These are phyloP conservation scores for Colletotrichum sansevieriae DNA, from an alignment of 2,329 filamentous ascomycete genomes.

Conservation along the genomic window DNA sequence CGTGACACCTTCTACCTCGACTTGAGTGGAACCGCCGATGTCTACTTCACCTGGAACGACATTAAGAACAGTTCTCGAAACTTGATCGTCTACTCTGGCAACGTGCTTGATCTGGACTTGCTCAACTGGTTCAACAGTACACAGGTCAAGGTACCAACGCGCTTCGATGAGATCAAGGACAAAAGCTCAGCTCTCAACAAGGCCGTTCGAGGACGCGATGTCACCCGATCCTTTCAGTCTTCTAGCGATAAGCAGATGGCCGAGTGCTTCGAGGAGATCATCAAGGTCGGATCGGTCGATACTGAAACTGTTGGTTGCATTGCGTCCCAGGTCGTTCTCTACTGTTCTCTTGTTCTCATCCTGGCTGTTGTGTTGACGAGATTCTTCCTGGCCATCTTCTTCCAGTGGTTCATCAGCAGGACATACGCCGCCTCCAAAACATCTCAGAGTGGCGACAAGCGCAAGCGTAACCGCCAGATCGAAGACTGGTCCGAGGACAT, in stretches of 20 bases:
- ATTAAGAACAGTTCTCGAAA: constrained; percentile 91
- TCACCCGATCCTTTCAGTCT: constrained; percentile 89
- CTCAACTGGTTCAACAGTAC: constrained; percentile 89
- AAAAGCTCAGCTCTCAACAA: constrained; percentile 70
- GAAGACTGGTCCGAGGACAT: constrained; percentile 99
- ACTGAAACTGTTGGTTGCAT: constrained; percentile 98
- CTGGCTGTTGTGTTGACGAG: constrained; percentile 87
- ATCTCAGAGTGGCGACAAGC: constrained; percentile 82
- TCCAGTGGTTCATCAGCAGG: constrained; percentile 96
- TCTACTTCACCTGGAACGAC: constrained; percentile 97
- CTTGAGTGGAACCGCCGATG: constrained; percentile 80
- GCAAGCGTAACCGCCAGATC: constrained; percentile 91
- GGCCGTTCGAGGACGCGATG: constrained; percentile 83
- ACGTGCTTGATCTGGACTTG: constrained; percentile 90
- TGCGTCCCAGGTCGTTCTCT: constrained; percentile 95
- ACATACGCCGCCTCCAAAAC: constrained; percentile 89
- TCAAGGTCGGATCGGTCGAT: constrained; percentile 95
- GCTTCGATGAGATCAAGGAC: constrained; percentile 84
- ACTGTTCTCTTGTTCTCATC: constrained; percentile 92
- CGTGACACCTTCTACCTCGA: constrained; percentile 81
- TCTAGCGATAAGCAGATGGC: constrained; percentile 83
- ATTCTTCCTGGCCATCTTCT: constrained; percentile 89
- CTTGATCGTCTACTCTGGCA: constrained; percentile 92
- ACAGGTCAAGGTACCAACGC: constrained; percentile 80
- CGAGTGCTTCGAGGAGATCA: constrained; percentile 90